Evolutionary conservation across 306 rosid species (phyloP), one percentile per base, ranked within the genome.

Genomic region (Hylodesmum podocarpum): DNA sequence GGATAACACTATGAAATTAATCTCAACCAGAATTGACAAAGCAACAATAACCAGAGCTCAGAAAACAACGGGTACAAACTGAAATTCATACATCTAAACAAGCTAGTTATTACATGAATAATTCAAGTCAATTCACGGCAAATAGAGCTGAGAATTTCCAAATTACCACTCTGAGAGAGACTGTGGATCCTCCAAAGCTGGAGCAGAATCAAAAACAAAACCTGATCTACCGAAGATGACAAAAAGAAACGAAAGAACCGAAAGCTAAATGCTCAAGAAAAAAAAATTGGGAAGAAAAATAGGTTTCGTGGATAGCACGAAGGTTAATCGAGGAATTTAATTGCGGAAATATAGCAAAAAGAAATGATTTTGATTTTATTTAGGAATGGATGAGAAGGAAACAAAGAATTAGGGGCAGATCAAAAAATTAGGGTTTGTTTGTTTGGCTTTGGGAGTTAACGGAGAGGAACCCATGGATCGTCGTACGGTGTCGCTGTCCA

Each of bases 401-500:
- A 58, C 29, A 34, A 27, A 36, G 68, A 75, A 78, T 74, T 84
- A 59, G 73, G 78, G 44, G 58, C 8, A 66, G 81, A 63, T 88
- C 19, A 61, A 67, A 71, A 84, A 86, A 80, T 84, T 89, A 87
- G 96, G 96, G 93, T 84, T 91, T 78, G 85, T 67, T 84, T 65
- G 82, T 69, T 82, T 34, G 71, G 78, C 0, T 76, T 47, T 66
- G 78, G 66, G 77, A 49, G 89, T 80, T 83, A 83, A 84, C 78
- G 85, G 86, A 83, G 89, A 69, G 33, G 82, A 84, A 79, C 80
- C 83, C 78, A 86, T 39, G 80, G 84, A 88, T 87, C 86, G 89
- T 78, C 86, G 88, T 84, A 89, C 86, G 88, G 87, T 80, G 87
- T 84, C 87, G 84, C 90, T 79, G 84, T 87, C 83, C 83, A 58